Base-by-base conservation (phyloP, 805 yeast genomes). In the Yamadazyma takamatsuzukensis region DNA sequence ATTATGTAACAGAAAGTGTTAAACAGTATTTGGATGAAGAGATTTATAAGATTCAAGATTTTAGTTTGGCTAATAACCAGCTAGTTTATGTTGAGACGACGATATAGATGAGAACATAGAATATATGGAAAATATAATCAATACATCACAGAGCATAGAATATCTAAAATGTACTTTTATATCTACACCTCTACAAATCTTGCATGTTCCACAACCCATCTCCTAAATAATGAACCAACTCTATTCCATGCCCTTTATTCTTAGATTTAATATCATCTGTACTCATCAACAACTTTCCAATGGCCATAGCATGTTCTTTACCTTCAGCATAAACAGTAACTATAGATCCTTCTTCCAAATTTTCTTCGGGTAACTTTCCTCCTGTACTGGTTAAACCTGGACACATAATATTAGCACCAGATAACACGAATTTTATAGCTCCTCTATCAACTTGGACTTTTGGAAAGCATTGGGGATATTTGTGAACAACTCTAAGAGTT, bases 331-430 rank as follows among this genome's bases (percentile, higher is more conserved):
- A 83, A 16, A 90, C 74, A 6, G 83, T 72, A 28, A 89, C 96
- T 18, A 84, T 71, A n/a, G 80, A 68, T 33, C 73, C 94, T 45
- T 76, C 69, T 25, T 74, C 78, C 37, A 78, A 54, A 23, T 80
- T 76, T 18, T 80, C 80, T 15, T 80, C 89, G 14, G 96, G 96
- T 40, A 88, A 65, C 33, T 63, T 60, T 14, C 95, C 96, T 25
- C 96, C 96, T 2, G 81, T 71, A 13, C 93, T 79, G 0, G 96
- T 87, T 43, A 87, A 70, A 13, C 96, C 96, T 3, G 96, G 96
- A 60, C 96, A 89, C 97, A 89, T 89, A 51, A 89, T 84, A 52
- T 89, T 89, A 18, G 97, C 96, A 36, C 97, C 97, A 4, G 95
- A 82, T n/a, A 89, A 64, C 16, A 89, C 93, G 52, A 89, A 89